Evolutionary conservation across 192 early-diverging fungal genomes (phyloP).

Genomic region (Coemansia sp.): DNA sequence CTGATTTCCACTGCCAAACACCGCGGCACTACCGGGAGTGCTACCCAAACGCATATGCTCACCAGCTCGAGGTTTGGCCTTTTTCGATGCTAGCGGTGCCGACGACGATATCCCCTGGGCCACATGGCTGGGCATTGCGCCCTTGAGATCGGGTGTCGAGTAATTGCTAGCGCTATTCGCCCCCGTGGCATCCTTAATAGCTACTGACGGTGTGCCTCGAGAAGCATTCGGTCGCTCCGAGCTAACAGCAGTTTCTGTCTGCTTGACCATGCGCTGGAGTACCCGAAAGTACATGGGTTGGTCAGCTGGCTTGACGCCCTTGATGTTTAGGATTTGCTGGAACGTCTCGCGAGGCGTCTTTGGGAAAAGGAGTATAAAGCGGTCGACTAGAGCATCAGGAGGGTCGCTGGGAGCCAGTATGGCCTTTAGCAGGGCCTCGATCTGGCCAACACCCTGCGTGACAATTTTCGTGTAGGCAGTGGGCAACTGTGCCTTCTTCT

Average conservation of each 20-base stretch:
- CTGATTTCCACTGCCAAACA: slow-evolving; percentile 11
- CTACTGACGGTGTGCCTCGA: not conserved
- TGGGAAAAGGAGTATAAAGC: slow-evolving; percentile 84
- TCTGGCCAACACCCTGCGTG: slow-evolving; percentile 72
- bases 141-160: slow-evolving; percentile 21
- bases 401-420: slow-evolving; percentile 85
- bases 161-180: not conserved
- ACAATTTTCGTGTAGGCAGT: slow-evolving; percentile 84
- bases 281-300: slow-evolving; percentile 51
- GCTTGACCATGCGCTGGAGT: slow-evolving; percentile 19
- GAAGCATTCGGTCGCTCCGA: not conserved
- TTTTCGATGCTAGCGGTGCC: slow-evolving; percentile 10
- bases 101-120: slow-evolving; percentile 16
- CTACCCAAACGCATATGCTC: slow-evolving; percentile 25
- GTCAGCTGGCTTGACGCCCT: slow-evolving; percentile 69
- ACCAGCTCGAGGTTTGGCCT: not conserved
- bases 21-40: slow-evolving; percentile 16
- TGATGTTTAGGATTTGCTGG: slow-evolving; percentile 81
- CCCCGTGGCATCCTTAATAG: not conserved
- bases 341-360: slow-evolving; percentile 71
- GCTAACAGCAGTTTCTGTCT: not conserved
- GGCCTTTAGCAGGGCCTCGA: slow-evolving; percentile 89
- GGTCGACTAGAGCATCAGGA: slow-evolving; percentile 78
- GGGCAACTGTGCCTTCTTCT: slow-evolving; percentile 14
- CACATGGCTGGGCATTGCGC: slow-evolving; percentile 13